Conservation (phyloP, 1,139 yeast genomes). For the Candida albicans region DNA sequence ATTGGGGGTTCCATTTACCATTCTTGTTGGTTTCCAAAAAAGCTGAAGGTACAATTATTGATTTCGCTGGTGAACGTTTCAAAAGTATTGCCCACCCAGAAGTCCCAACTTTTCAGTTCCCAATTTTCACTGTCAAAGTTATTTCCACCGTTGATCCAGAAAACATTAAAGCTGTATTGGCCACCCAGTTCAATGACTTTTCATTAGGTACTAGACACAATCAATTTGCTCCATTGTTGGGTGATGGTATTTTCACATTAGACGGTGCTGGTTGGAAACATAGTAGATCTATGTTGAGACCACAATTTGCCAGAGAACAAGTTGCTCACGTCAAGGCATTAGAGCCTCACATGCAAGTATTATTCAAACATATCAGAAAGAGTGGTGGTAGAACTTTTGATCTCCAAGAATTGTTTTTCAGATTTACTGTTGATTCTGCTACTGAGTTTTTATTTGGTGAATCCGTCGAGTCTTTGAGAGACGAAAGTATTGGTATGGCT, state of each 20-base stretch:
- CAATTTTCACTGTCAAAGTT: constrained; percentile 21
- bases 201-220: constrained; percentile 50
- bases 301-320: constrained; percentile 59
- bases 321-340: constrained; percentile 49
- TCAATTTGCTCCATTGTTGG: constrained; percentile 45
- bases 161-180: constrained; percentile 40
- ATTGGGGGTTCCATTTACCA: constrained; percentile 26
- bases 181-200: constrained; percentile 51
- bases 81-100: constrained; percentile 8
- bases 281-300: constrained; percentile 57
- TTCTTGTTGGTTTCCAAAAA: constrained; percentile 17
- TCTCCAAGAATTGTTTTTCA: constrained; percentile 49
- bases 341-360: constrained; percentile 46
- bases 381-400: constrained; percentile 38
- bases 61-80: constrained; percentile 20
- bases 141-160: constrained; percentile 38
- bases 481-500: constrained; percentile 22
- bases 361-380: constrained; percentile 34
- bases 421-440: constrained; percentile 56
- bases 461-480: constrained; percentile 42
- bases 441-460: constrained; percentile 62
- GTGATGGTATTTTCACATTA: constrained; percentile 59
- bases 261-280: constrained; percentile 60
- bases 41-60: constrained; percentile 25
- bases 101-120: constrained; percentile 20